A percentile compares a stretch with the other conserved stretches of the same genome.
phyloP scores from a whole-genome alignment of 2,329 filamentous ascomycete genomes.

The Seiridium unicorne region DNA sequence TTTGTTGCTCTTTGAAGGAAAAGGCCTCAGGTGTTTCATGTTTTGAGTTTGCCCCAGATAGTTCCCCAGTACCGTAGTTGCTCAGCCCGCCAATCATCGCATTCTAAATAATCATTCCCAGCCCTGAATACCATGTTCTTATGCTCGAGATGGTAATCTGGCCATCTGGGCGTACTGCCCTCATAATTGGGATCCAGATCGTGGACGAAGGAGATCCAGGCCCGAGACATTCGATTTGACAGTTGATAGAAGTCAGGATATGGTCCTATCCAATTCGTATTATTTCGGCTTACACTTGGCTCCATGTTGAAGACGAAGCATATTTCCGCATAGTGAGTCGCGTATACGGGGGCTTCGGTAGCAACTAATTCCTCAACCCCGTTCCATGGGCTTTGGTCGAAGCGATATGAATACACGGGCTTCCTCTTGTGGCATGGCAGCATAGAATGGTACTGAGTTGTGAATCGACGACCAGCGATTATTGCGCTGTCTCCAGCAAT shows the following conservation, averaged over 20 bases:
- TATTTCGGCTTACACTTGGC: not conserved
- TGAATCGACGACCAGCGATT: not conserved
- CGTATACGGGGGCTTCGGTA: not conserved
- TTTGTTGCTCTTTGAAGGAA: too few relatives aligned
- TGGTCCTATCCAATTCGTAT: not conserved
- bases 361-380: not conserved
- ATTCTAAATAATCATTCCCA: not conserved
- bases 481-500: not conserved
- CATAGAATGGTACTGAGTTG: not conserved
- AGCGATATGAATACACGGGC: not conserved
- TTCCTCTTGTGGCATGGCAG: not conserved
- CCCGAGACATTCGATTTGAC: not conserved
- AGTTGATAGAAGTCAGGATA: slow-evolving; percentile 1
- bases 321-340: not conserved
- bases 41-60: not conserved
- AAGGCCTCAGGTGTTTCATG: not conserved
- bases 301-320: not conserved
- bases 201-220: slow-evolving; percentile 1
- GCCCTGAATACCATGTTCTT: not conserved
- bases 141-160: not conserved
- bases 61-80: not conserved
- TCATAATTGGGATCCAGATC: not conserved
- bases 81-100: not conserved
- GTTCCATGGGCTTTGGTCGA: not conserved
- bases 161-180: not conserved